A percentile compares a stretch with the other conserved stretches of the same genome.
Evolutionary conservation across 768 basidiomycete genomes (phyloP).

Genomic region (Phylloporus rhodoxanthus): DNA sequence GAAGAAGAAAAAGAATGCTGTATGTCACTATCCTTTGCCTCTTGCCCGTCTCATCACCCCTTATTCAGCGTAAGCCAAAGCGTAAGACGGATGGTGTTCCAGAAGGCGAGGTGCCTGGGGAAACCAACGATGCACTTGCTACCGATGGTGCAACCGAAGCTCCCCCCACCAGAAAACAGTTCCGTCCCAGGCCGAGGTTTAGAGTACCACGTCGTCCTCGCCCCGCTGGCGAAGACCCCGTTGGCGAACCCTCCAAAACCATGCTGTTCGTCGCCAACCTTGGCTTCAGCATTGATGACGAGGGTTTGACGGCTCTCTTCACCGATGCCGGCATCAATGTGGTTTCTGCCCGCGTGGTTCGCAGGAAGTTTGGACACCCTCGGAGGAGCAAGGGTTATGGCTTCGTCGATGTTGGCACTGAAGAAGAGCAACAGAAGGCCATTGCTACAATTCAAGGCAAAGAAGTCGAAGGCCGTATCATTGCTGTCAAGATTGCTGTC

Average conservation of each 20-base stretch:
- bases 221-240: slow-evolving; percentile 75
- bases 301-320: slow-evolving; percentile 73
- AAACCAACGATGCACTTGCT: slow-evolving; percentile 29
- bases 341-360: slow-evolving; percentile 83
- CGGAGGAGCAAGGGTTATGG: slow-evolving; percentile 95
- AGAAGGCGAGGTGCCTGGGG: slow-evolving; percentile 26
- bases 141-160: slow-evolving; percentile 36
- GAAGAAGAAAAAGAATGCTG: slow-evolving; percentile 69
- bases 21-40: slow-evolving; percentile 24
- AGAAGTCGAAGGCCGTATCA: slow-evolving; percentile 75
- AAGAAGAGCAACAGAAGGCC: slow-evolving; percentile 89
- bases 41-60: slow-evolving; percentile 9
- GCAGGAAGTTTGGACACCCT: slow-evolving; percentile 75
- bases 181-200: slow-evolving; percentile 52
- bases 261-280: slow-evolving; percentile 97
- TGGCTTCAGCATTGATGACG: slow-evolving; percentile 89
- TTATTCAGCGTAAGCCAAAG: slow-evolving; percentile 51
- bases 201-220: slow-evolving; percentile 56
- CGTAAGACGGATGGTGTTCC: slow-evolving; percentile 32
- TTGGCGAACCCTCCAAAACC: slow-evolving; percentile 82
- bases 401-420: slow-evolving; percentile 90
- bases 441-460: slow-evolving; percentile 83
- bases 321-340: slow-evolving; percentile 80
- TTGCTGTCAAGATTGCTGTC: slow-evolving; percentile 95
- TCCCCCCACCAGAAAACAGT: slow-evolving; percentile 35